These are phyloP conservation scores for Dryas alaskensis DNA, from an alignment of 306 rosid genomes.

Conservation along the genomic window DNA sequence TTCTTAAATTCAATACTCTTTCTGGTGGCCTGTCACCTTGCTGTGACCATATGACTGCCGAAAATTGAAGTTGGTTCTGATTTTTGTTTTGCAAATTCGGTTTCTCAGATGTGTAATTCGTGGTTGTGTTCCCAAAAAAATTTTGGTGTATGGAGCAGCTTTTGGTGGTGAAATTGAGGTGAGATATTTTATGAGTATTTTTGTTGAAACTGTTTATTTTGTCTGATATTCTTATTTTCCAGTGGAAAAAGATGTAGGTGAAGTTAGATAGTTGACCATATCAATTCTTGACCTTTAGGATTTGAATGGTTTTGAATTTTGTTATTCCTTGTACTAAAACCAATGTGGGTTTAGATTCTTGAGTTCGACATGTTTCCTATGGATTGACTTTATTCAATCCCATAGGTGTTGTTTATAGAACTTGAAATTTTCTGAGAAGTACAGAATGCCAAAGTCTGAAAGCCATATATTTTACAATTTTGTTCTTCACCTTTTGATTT, in stretches of 20 bases:
- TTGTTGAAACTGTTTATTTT: not conserved
- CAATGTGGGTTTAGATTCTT: not conserved
- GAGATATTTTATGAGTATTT: conserved; percentile 3
- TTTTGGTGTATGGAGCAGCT: conserved; percentile 89
- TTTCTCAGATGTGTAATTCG: conserved; percentile 87
- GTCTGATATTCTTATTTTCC: not conserved
- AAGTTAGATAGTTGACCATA: not conserved
- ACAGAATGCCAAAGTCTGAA: too few species aligned
- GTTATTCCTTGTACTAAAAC: not conserved
- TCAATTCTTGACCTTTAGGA: not conserved
- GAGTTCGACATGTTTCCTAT: not conserved
- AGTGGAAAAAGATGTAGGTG: not conserved
- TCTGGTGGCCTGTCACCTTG: conserved; percentile 7
- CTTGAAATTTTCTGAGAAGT: too few species aligned
- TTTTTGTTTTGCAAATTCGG: conserved; percentile 17
- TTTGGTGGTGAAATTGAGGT: conserved; percentile 88
- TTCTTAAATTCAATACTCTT: conserved; percentile 1
- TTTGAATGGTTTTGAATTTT: not conserved
- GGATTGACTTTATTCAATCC: too few species aligned
- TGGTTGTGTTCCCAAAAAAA: conserved; percentile 99
- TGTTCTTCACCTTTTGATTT: too few species aligned
- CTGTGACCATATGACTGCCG: not conserved
- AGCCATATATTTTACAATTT: too few species aligned
- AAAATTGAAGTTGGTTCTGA: conserved; percentile 18
- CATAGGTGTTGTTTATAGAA: too few species aligned